Base-by-base conservation (phyloP, 2,329 filamentous ascomycete genomes). In the Phialemonium atrogriseum region DNA sequence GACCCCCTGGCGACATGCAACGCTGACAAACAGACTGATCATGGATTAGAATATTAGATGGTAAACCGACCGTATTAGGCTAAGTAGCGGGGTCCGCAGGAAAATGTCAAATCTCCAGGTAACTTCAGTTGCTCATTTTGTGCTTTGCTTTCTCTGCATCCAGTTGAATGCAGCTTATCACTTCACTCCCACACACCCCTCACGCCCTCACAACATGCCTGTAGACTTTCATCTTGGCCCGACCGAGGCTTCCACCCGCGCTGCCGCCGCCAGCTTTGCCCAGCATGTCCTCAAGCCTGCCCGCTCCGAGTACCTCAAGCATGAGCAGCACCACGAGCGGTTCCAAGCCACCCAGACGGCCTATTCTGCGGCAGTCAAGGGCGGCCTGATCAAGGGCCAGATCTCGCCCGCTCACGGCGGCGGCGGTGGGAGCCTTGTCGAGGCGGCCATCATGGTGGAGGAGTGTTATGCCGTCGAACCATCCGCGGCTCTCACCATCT, bases 391-490 rank as follows among this genome's bases (percentile, higher is more conserved):
- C 44, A 64, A 62, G 40, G 61, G 57, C 8, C 60, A 70, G 33
- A 50, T 74, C 7, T 55, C 67, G 2, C 45, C 52, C 4, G 30
- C 51, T 2, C 50, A 69, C 5, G 69, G 69, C 18, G 71, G 70
- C 11, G 54, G 43, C 7, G 59, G 56, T 5, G 57, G 54, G 1
- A 56, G 52, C 7, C 50, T 73, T 1, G 35, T 69, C 6, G 66
- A 73, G 31, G 58, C 64, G 1, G 59, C 65, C 0, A 58, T 74
- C 24, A 40, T 70, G 10, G 59, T 71, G 1, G 69, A 74, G 40
- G 68, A 74, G 38, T 56, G 68, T 36, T 73, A 67, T 40, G 52
- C 62, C 2, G 59, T 66, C 21, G 70, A 76, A 37, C 60, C 64
- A 1, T 62, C 60, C 11, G 56, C 62, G 0, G 56, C 64, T 0